Percentiles rank a stretch among this genome's conserved stretches.
Evolutionary conservation across 441 rosid genomes (phyloP).

Genomic region (Raphanus hybrid): DNA sequence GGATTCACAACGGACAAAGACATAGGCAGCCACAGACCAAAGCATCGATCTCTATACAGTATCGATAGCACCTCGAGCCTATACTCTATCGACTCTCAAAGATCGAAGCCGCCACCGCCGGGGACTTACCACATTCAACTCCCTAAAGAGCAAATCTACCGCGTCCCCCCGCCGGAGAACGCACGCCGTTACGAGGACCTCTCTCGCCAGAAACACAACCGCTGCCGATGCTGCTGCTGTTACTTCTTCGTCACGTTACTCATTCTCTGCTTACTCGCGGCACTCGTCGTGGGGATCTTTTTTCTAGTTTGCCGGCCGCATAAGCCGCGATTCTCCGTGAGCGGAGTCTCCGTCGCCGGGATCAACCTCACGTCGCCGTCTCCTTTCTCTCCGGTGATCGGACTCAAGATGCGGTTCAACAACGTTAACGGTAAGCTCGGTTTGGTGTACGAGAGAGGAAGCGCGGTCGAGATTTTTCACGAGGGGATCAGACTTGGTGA

Average conservation of each 20-base stretch:
- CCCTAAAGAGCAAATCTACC: conserved; percentile 79
- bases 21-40: conserved; percentile 8
- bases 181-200: conserved; percentile 53
- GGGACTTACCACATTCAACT: conserved; percentile 72
- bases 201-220: conserved; percentile 45
- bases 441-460: conserved; percentile 54
- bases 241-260: conserved; percentile 38
- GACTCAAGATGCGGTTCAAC: conserved; percentile 48
- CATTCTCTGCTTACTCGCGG: conserved; percentile 44
- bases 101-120: conserved; percentile 42
- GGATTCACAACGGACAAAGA: conserved; percentile 1
- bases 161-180: conserved; percentile 77
- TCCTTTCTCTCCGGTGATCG: conserved; percentile 53
- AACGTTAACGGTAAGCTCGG: conserved; percentile 70
- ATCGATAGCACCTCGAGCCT: conserved; percentile 20
- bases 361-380: conserved; percentile 57
- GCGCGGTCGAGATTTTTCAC: conserved; percentile 47
- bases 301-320: conserved; percentile 67
- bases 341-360: conserved; percentile 56
- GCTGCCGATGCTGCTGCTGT: conserved; percentile 55
- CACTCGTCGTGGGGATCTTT: conserved; percentile 50
- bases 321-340: conserved; percentile 57
- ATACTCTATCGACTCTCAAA: conserved; percentile 34
- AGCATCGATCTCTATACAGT: background rate
- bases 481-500: conserved; percentile 43